Evolutionary conservation across 208 protist genomes (phyloP).

Genomic region (Herpetomonas samuelpessoai): DNA sequence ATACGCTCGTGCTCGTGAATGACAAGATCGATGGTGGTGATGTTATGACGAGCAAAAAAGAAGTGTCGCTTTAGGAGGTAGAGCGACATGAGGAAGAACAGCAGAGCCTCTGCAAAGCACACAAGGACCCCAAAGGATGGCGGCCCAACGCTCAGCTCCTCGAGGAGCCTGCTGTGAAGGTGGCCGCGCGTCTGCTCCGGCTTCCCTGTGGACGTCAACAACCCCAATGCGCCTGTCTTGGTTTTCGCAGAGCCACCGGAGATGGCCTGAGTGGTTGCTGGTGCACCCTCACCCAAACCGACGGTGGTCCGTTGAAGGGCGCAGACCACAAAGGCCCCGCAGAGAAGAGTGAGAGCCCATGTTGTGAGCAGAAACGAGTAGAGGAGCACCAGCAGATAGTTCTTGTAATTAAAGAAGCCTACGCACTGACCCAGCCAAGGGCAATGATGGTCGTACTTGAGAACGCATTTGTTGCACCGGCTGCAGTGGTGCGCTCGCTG

Average conservation of each 20-base stretch:
- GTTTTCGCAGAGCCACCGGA: not conserved
- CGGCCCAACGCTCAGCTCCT: constrained; percentile 59
- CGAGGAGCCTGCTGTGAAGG: not conserved
- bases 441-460: constrained; percentile 94
- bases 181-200: not conserved
- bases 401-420: constrained; percentile 93
- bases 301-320: constrained; percentile 6
- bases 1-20: constrained; percentile 50
- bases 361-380: constrained; percentile 74
- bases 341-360: constrained; percentile 58
- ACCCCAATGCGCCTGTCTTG: not conserved
- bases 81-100: constrained; percentile 75
- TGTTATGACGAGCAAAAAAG: constrained; percentile 70
- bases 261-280: not conserved
- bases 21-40: constrained; percentile 85
- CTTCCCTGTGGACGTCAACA: not conserved
- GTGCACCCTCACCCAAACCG: not conserved
- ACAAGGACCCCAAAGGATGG: constrained; percentile 78
- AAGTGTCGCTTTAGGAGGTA: constrained; percentile 70
- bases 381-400: constrained; percentile 78
- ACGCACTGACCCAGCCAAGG: constrained; percentile 92
- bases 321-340: constrained; percentile 31
- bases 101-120: constrained; percentile 48
- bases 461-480: constrained; percentile 81
- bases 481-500: constrained; percentile 89